Evolutionary conservation across 1,284 basidiomycete genomes (phyloP), one percentile per base, ranked within the genome.

Genomic region (Quambalaria eucalypti): DNA sequence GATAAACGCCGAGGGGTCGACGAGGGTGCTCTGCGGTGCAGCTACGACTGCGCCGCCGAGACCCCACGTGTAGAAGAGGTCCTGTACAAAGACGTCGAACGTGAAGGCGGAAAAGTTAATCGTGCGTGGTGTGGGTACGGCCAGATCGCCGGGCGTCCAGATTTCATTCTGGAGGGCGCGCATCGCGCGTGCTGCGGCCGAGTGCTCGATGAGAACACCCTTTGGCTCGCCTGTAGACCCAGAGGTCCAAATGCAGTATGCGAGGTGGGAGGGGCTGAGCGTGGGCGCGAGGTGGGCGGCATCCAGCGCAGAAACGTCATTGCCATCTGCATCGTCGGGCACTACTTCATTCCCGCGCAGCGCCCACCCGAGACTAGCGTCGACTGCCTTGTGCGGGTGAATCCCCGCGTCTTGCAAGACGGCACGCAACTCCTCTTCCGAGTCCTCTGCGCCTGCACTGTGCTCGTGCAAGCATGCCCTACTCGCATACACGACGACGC

Each of bases 201-300:
- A 9, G 31, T 64, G 62, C 21, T 61, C 55, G 53, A 64, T 60
- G 36, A 55, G 52, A 21, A 63, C 61, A 14, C 56, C 61, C 31
- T 70, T 70, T 7, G 68, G 68, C 8, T 56, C 48, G 7, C 68
- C 68, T 25, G 68, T 71, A 23, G 68, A 68, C 5, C 68, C 68
- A 42, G 63, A 66, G 10, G 68, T 71, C 68, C 68, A 70, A 44
- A 71, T 71, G 12, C 69, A 48, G 40, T 70, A 70, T 1, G 68
- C 68, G 7, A 70, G 51, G 33, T 60, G 44, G 8, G 31, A 33
- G 31, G 31, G 31, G 31, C 9, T 8, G 9, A 33, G 16, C 8
- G 31, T 33, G 9, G 8, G 9, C 31, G 8, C 31, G 10, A 44
- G 21, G 2, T 54, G 19, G 10, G 16, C 21, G 52, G 7, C 47